Conservation (phyloP, 2,329 filamentous ascomycete genomes). For the Exophiala oligosperma region DNA sequence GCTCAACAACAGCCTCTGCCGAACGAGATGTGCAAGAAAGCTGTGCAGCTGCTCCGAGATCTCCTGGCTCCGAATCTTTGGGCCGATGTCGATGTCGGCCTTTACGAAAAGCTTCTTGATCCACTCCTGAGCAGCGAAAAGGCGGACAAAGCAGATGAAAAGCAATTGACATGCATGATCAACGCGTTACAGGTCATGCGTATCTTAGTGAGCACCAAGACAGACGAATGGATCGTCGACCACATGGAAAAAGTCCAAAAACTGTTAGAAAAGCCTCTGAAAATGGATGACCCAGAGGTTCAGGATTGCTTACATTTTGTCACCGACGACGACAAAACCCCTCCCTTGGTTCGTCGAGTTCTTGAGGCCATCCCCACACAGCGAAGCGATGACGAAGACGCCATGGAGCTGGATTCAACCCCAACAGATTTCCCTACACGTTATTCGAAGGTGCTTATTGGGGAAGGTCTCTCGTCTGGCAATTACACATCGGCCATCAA, state of each 20-base stretch:
- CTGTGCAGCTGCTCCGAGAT: slow-evolving; percentile 77
- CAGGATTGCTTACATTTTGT: slow-evolving; percentile 85
- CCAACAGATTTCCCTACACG: slow-evolving; percentile 79
- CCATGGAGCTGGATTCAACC: slow-evolving; percentile 69
- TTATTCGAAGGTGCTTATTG: slow-evolving; percentile 81
- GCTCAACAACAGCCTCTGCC: slow-evolving; percentile 53
- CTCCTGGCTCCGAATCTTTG: slow-evolving; percentile 85
- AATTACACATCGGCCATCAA: slow-evolving; percentile 90
- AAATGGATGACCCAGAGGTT: slow-evolving; percentile 85
- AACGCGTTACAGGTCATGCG: slow-evolving; percentile 92
- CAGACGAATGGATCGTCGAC: slow-evolving; percentile 85
- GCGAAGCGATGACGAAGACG: slow-evolving; percentile 81
- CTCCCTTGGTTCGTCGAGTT: slow-evolving; percentile 57
- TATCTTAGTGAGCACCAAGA: slow-evolving; percentile 82
- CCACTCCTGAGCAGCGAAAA: slow-evolving; percentile 81
- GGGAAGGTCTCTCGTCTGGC: slow-evolving; percentile 77
- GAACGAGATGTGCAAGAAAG: slow-evolving; percentile 81
- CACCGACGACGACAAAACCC: slow-evolving; percentile 68
- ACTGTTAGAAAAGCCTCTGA: slow-evolving; percentile 83
- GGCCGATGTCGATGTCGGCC: slow-evolving; percentile 86
- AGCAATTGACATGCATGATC: slow-evolving; percentile 68
- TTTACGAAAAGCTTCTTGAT: slow-evolving; percentile 88
- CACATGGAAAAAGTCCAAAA: slow-evolving; percentile 79
- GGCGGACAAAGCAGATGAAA: slow-evolving; percentile 77
- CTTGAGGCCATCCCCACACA: slow-evolving; percentile 85